phyloP scores from a whole-genome alignment of 441 rosid species.

The Populus hybrid region DNA sequence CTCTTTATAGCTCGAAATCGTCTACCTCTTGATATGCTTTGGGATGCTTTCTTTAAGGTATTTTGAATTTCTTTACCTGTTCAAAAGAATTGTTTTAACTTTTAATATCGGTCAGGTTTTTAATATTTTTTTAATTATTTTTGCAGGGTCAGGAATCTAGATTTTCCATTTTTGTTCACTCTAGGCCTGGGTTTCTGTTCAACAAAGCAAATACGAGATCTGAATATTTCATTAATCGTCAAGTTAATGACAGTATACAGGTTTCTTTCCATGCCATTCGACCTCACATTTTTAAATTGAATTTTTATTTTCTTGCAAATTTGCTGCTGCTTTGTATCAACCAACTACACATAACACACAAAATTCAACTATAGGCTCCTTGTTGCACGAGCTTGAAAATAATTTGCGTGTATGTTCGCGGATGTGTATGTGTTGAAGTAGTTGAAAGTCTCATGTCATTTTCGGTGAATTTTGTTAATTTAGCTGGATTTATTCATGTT shows the following conservation, averaged over 20 bases:
- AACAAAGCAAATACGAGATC: constrained; percentile 85
- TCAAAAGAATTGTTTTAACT: no score
- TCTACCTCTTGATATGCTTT: constrained; percentile 75
- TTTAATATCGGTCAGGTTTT: not conserved
- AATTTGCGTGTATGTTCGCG: not conserved
- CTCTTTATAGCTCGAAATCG: constrained; percentile 83
- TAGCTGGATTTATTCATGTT: not conserved
- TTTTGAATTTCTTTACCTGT: not conserved
- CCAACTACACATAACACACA: not conserved
- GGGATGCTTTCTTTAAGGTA: constrained; percentile 85
- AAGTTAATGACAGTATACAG: constrained; percentile 90
- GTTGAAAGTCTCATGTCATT: not conserved
- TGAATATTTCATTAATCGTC: constrained; percentile 61
- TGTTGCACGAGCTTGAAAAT: not conserved
- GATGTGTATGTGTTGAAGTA: not conserved
- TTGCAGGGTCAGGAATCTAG: constrained; percentile 72
- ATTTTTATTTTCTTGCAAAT: not conserved
- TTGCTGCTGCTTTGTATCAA: not conserved
- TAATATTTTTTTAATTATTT: not conserved
- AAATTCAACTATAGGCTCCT: not conserved
- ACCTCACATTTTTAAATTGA: not conserved
- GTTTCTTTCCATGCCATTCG: constrained; percentile 30
- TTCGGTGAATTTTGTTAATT: not conserved
- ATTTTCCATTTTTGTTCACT: constrained; percentile 85
- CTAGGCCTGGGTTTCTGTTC: constrained; percentile 90